Conservation (phyloP, 805 yeast genomes). For the Dipodascus albidus region DNA sequence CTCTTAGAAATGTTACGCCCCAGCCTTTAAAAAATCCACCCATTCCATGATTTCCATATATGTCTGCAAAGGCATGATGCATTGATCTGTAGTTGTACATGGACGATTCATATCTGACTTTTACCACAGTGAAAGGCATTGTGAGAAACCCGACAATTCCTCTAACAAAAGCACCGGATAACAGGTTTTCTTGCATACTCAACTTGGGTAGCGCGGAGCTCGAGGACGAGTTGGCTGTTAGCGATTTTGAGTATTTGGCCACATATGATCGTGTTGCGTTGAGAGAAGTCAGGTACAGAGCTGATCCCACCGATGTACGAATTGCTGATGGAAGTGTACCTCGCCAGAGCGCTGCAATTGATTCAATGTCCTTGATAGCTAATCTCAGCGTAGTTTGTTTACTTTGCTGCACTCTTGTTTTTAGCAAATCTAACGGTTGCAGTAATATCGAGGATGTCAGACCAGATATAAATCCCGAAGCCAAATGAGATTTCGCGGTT, state of each 20-base stretch:
- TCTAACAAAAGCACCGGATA: conserved; percentile 69
- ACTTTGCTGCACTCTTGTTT: conserved; percentile 72
- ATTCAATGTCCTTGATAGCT: conserved; percentile 14
- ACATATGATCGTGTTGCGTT: conserved; percentile 46
- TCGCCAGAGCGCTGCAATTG: conserved; percentile 58
- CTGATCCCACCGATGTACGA: conserved; percentile 85
- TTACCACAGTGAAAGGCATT: conserved; percentile 90
- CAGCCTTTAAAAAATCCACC: conserved; percentile 78
- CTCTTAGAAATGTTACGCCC: conserved; percentile 77
- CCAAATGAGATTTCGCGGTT: conserved; percentile 33
- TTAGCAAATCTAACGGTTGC: conserved; percentile 83
- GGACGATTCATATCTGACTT: conserved; percentile 81
- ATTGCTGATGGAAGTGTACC: conserved; percentile 88
- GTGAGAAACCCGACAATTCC: conserved; percentile 75
- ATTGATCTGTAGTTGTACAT: conserved; percentile 59
- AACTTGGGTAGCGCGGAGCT: conserved; percentile 49
- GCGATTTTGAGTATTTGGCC: conserved; percentile 20
- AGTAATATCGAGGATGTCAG: conserved; percentile 64
- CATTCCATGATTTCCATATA: conserved; percentile 41
- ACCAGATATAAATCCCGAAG: conserved; percentile 82
- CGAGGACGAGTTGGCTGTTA: conserved; percentile 7
- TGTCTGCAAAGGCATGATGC: conserved; percentile 44
- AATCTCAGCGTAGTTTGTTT: conserved; percentile 15
- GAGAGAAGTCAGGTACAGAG: conserved; percentile 66
- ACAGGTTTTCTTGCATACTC: conserved; percentile 53